Percentiles rank a stretch among this genome's conserved stretches.
Conservation (phyloP, 495 filamentous ascomycete species). For the Thermochaetoides thermophila region DNA sequence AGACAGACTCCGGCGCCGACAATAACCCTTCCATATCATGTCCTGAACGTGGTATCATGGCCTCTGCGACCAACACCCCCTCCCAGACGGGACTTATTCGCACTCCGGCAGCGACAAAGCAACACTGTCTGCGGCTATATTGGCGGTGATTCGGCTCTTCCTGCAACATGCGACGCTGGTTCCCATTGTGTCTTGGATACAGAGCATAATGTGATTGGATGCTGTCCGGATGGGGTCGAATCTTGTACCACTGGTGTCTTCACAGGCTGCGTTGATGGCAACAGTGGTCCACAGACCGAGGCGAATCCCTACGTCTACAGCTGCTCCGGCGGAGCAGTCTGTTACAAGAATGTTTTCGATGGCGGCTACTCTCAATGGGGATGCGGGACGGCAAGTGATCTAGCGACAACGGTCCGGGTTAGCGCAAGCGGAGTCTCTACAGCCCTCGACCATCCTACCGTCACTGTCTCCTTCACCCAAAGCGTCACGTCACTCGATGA, state of each 20-base stretch:
- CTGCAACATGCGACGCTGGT: constrained; percentile 33
- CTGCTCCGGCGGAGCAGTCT: constrained; percentile 28
- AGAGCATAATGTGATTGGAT: constrained; percentile 30
- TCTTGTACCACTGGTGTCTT: constrained; percentile 32
- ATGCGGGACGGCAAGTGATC: constrained; percentile 29
- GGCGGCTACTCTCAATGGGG: constrained; percentile 36
- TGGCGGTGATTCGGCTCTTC: constrained; percentile 25
- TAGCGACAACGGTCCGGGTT: constrained; percentile 27
- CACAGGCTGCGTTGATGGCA: constrained; percentile 33
- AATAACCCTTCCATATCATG: constrained; percentile 23
- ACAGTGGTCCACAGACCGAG: constrained; percentile 31
- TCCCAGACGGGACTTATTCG: constrained; percentile 17
- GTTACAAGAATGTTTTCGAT: constrained; percentile 31
- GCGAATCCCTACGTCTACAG: constrained; percentile 35
- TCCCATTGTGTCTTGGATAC: constrained; percentile 35
- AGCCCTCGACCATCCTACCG: constrained; percentile 15
- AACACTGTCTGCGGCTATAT: constrained; percentile 36
- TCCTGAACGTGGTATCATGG: constrained; percentile 30
- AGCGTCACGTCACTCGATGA: constrained; percentile 16
- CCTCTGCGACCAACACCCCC: constrained; percentile 25
- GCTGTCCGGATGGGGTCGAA: constrained; percentile 31
- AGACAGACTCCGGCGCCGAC: constrained; percentile 15
- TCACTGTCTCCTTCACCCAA: constrained; percentile 20
- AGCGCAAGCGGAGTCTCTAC: constrained; percentile 22
- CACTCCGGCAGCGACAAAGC: constrained; percentile 22